Percentiles rank a stretch among this genome's conserved stretches.
phyloP scores from a whole-genome alignment of 2,329 filamentous ascomycete genomes.

The Pseudogymnoascus sp. region DNA sequence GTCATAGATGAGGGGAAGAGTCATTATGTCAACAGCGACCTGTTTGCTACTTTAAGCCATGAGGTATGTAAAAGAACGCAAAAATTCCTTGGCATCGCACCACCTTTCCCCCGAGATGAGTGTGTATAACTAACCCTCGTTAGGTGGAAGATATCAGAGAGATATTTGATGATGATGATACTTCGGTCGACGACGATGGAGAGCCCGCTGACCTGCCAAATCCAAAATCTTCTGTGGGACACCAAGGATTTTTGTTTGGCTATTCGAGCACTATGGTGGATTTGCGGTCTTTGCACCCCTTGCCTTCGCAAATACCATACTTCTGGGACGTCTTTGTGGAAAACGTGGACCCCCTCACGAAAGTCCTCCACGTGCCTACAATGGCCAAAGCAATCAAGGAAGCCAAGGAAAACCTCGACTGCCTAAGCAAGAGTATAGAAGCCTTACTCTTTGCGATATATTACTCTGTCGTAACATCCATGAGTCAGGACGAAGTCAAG shows the following conservation, averaged over 20 bases:
- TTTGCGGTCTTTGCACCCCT: constrained; percentile 55
- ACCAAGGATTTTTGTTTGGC: constrained; percentile 66
- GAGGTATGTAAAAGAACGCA: constrained; percentile 45
- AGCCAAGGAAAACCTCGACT: constrained; percentile 51
- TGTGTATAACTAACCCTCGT: neutral
- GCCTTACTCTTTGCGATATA: constrained; percentile 50
- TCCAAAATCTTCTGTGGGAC: constrained; percentile 34
- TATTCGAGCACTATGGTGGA: constrained; percentile 66
- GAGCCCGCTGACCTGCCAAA: constrained; percentile 18
- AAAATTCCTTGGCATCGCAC: neutral
- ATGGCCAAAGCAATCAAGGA: constrained; percentile 54
- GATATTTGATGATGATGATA: constrained; percentile 24
- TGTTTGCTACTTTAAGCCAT: constrained; percentile 66
- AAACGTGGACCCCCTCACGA: constrained; percentile 66
- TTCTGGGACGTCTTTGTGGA: constrained; percentile 67
- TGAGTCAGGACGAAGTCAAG: constrained; percentile 24
- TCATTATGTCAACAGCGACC: constrained; percentile 68
- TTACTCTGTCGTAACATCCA: constrained; percentile 43
- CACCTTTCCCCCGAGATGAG: neutral
- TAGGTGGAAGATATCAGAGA: constrained; percentile 26
- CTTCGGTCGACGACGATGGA: constrained; percentile 18
- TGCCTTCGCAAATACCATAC: constrained; percentile 55
- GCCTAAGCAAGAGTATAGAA: constrained; percentile 39
- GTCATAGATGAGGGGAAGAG: constrained; percentile 62
- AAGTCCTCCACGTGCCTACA: constrained; percentile 63